Base-by-base conservation (phyloP, 2,329 filamentous ascomycete species). In the Coleophoma eucalyptorum region DNA sequence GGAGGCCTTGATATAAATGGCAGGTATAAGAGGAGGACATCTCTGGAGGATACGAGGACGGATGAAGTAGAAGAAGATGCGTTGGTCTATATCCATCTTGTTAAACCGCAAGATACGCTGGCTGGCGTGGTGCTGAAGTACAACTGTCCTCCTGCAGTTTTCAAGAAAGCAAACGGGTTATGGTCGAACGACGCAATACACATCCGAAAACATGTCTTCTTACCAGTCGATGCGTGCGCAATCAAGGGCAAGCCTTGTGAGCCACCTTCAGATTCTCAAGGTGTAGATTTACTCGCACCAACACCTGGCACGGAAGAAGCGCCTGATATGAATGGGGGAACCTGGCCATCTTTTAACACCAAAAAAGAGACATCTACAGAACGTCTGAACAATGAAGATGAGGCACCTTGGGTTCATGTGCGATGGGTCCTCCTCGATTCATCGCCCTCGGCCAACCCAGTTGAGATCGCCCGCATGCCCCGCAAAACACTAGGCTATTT, bases 161-260 rank as follows among this genome's bases (percentile, higher is more conserved):
- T 99, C 58, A 81, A 90, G 52, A 94, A 89, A 66, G 85, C 90
- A 37, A 99, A 99, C 66, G 84, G 94, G 11, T 84, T 99, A 63
- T 99, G 94, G 94, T 90, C 91, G 6, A 90, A 91, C 56, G 94
- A 97, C 65, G 90, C 84, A 55, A 87, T 97, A 34, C 93, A 97
- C 66, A 83, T 85, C 44, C 84, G 92, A 52, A 89, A 89, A 62
- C 86, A 83, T 56, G 78, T 99, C 15, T 79, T 92, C 8, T 73
- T 99, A 48, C 94, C 94, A 0, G 90, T 97, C 4, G 92, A 96
- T 67, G 87, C 90, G 38, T 97, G 93, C 67, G 85, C 87, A 40
- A 77, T 92, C 40, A 94, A 91, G 64, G 91, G 93, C 31, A 80
- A 84, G 46, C 79, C 80, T 15, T 84, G 81, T 62, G 76, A 81